Evolutionary conservation across 345 rosid species (phyloP), one percentile per base, ranked within the genome.

Genomic region (Aquilaria sinensis): DNA sequence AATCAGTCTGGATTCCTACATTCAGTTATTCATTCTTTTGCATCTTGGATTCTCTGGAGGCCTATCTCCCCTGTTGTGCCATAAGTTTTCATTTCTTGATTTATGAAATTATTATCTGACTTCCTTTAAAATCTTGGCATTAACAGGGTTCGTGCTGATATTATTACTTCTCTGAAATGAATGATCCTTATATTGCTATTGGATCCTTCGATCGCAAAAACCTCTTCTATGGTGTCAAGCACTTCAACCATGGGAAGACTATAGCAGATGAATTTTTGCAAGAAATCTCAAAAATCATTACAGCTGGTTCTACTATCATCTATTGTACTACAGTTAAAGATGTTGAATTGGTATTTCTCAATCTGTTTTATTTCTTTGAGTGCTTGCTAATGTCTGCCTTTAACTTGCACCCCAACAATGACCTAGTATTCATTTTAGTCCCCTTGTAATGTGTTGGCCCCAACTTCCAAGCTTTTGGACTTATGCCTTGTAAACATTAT

Each of bases 121-220:
- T 37, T 37, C 43, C 8, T 37, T 23, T 23, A 23, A 2, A 37
- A 37, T 12, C 14, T 45, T 43, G 29, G 54, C 10, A 31, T 41
- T 56, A 31, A 51, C 66, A 80, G 81, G 73, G 81, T 80, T 53
- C 77, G 81, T 56, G 16, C 34, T 12, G 84, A 80, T 67, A 74
- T 80, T 50, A 63, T 69, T 32, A 58, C 58, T 68, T 76, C 84
- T 67, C 58, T 80, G 30, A 76, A 74, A 66, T 80, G 84, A 70
- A 58, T 32, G 66, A 76, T 55, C 78, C 81, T 29, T 80, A 80
- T 53, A 41, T 80, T 61, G 69, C 79, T 31, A 54, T 80, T 66
- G 84, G 81, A 33, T 76, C 84, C 47, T 80, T 80, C 67, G 84
- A 80, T 67, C 79, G 84, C 53, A 67, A 66, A 64, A 80, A 80